These are phyloP conservation scores for Castanospermum australe DNA, from an alignment of 306 rosid genomes.

Conservation along the genomic window DNA sequence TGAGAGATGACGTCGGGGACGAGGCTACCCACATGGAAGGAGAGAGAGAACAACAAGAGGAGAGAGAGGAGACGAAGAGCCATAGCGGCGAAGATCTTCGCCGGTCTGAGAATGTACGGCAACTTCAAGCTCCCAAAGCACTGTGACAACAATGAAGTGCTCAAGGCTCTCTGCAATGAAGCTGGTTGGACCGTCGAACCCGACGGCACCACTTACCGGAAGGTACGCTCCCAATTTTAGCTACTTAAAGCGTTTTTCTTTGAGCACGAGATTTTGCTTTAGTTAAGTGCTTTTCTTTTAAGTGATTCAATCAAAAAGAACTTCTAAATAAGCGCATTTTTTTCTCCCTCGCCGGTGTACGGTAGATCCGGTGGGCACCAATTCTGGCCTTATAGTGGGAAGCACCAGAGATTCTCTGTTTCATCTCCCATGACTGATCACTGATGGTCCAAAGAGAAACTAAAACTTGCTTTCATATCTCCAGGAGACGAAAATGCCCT, in stretches of 20 bases:
- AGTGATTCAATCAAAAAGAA: neutral
- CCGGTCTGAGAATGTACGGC: conserved; percentile 92
- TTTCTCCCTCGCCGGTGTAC: conserved; percentile 4
- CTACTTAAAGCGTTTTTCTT: neutral
- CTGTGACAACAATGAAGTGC: conserved; percentile 96
- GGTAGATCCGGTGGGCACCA: conserved; percentile 8
- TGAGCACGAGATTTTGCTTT: neutral
- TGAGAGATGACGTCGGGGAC: conserved; percentile 74
- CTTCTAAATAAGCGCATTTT: neutral
- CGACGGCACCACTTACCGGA: conserved; percentile 93
- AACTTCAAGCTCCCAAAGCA: conserved; percentile 90
- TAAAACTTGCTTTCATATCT: conserved; percentile 36
- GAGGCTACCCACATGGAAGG: conserved; percentile 91
- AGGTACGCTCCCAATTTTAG: conserved; percentile 44
- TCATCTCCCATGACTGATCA: conserved; percentile 26
- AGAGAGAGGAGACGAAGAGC: conserved; percentile 94
- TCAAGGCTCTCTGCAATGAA: conserved; percentile 87
- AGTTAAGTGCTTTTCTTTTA: neutral
- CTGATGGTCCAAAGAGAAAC: conserved; percentile 39
- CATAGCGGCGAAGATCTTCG: conserved; percentile 86
- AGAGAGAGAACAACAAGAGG: conserved; percentile 94
- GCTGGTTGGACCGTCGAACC: conserved; percentile 96
- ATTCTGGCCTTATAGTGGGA: conserved; percentile 42
- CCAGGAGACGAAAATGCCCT: conserved; percentile 44
- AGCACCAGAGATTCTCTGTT: conserved; percentile 43